phyloP scores from a whole-genome alignment of 2,329 filamentous ascomycete genomes.

The Aspergillus sojae region DNA sequence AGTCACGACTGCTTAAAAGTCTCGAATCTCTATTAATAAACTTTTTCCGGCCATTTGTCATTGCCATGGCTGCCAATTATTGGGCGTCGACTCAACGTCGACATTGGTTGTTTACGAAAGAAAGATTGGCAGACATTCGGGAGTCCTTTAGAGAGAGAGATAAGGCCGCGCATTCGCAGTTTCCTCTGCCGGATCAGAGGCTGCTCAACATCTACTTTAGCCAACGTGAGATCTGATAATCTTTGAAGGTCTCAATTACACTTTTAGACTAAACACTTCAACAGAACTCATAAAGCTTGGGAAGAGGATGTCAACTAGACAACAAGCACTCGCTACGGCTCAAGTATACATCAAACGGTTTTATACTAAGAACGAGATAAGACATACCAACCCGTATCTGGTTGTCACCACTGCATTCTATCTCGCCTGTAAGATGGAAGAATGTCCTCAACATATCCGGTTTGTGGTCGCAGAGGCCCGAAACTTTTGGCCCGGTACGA shows the following conservation, averaged over 20 bases:
- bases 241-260: background rate
- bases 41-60: constrained; percentile 1
- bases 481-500: constrained; percentile 73
- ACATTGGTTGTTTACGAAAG: constrained; percentile 87
- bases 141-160: constrained; percentile 78
- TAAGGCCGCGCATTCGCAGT: constrained; percentile 72
- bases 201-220: constrained; percentile 91
- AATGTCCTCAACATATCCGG: constrained; percentile 93
- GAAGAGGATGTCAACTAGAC: constrained; percentile 79
- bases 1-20: constrained; percentile 8
- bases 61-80: constrained; percentile 85
- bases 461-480: constrained; percentile 85
- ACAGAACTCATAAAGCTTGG: constrained; percentile 79
- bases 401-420: constrained; percentile 93
- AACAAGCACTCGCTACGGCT: constrained; percentile 91
- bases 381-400: constrained; percentile 89
- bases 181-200: constrained; percentile 77
- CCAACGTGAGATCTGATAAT: constrained; percentile 63
- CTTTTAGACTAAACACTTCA: constrained; percentile 7
- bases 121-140: constrained; percentile 74
- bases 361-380: constrained; percentile 87
- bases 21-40: background rate
- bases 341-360: constrained; percentile 95
- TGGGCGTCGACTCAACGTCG: constrained; percentile 92
- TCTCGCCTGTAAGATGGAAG: constrained; percentile 96